Evolutionary conservation across 1,284 basidiomycete species (phyloP).

Genomic region (Cutaneotrichosporon daszewskae): DNA sequence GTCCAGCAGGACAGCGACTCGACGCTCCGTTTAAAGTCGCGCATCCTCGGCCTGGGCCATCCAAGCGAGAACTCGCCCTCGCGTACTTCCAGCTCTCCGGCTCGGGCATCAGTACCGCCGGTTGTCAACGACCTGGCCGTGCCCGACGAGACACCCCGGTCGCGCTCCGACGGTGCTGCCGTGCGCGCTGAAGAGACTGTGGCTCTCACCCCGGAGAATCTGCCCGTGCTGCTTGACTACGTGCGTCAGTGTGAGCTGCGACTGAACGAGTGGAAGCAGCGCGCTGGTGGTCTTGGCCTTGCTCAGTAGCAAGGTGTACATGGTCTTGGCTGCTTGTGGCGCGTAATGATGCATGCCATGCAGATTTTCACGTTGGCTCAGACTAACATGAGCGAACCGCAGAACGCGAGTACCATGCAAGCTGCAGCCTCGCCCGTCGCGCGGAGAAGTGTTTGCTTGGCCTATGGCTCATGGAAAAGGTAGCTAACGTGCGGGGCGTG

Average conservation of each 20-base stretch:
- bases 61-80: constrained; percentile 11
- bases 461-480: too few species aligned
- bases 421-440: too few species aligned
- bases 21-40: constrained; percentile 14
- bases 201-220: constrained; percentile 41
- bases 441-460: too few species aligned
- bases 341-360: too few species aligned
- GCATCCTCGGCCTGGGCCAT: constrained; percentile 13
- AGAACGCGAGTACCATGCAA: too few species aligned
- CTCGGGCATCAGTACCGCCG: neutral
- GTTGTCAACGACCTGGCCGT: neutral
- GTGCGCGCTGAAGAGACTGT: constrained; percentile 9
- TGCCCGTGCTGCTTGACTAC: constrained; percentile 38
- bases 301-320: neutral
- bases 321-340: neutral
- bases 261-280: constrained; percentile 32
- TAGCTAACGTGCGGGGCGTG: too few species aligned
- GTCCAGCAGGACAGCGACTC: constrained; percentile 9
- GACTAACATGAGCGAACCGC: too few species aligned
- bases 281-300: constrained; percentile 11
- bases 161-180: constrained; percentile 7
- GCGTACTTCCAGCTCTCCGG: constrained; percentile 9
- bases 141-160: constrained; percentile 9
- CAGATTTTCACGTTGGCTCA: too few species aligned
- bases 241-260: constrained; percentile 37